Percentiles rank a stretch among this genome's conserved stretches.
These are phyloP conservation scores for Irpex sp. DNA, from an alignment of 1,284 basidiomycete genomes.

Conservation along the genomic window DNA sequence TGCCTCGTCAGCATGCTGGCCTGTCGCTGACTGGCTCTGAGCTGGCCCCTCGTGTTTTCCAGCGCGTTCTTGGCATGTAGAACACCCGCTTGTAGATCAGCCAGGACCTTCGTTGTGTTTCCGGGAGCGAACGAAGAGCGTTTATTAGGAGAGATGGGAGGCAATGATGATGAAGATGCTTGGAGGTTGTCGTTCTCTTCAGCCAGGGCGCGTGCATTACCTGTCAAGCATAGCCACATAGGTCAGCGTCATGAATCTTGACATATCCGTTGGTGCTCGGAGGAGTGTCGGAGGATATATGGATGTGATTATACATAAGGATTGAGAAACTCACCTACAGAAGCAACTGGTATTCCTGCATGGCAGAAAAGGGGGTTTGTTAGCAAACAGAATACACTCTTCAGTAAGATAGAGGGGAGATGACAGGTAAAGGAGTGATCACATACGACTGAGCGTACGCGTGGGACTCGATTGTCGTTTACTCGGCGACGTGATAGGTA, in stretches of 20 bases:
- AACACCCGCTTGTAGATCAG: conserved; percentile 81
- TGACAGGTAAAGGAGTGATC: not conserved
- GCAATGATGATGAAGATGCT: conserved; percentile 22
- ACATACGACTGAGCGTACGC: conserved; percentile 75
- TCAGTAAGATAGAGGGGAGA: conserved; percentile 5
- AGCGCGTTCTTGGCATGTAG: conserved; percentile 74
- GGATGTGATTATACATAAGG: not conserved
- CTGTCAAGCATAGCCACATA: conserved; percentile 35
- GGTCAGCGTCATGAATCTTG: conserved; percentile 14
- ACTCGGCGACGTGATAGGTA: conserved; percentile 46
- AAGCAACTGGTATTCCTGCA: conserved; percentile 74
- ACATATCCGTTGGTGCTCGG: not conserved
- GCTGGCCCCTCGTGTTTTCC: conserved; percentile 78
- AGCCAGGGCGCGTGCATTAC: conserved; percentile 76
- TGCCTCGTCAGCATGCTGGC: conserved; percentile 78
- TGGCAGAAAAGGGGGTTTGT: conserved; percentile 13
- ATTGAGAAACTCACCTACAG: conserved; percentile 55
- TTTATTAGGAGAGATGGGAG: conserved; percentile 28
- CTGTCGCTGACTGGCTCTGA: conserved; percentile 72
- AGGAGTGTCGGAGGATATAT: not conserved
- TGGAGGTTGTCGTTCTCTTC: conserved; percentile 44
- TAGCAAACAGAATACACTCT: conserved; percentile 11
- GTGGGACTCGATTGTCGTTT: conserved; percentile 70
- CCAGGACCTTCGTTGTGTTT: conserved; percentile 78
- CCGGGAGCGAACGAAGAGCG: conserved; percentile 66